Evolutionary conservation across 2,329 filamentous ascomycete genomes (phyloP), one percentile per base, ranked within the genome.

Genomic region (Cladophialophora immunda): DNA sequence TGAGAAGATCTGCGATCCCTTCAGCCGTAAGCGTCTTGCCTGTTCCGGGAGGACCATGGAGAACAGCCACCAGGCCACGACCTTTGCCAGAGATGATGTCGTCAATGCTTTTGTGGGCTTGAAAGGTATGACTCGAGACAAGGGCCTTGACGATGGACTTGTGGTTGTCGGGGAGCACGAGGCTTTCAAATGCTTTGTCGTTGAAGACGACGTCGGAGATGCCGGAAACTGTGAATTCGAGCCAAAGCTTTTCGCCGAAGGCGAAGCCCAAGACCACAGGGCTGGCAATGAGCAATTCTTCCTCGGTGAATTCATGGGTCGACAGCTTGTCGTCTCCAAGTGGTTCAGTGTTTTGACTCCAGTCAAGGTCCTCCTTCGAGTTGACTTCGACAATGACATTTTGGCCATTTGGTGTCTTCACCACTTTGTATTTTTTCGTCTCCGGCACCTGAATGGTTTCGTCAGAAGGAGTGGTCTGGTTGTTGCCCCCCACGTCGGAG

Each of bases 21-120:
- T 97, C 92, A 0, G 92, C 93, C 0, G 93, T 97, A 5, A 97
- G 84, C 0, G 93, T 96, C 80, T 97, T 97, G 58, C 93, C 93
- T 0, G 93, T 94, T 19, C 93, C 93, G 0, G 93, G 93, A 4
- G 92, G 91, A 2, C 93, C 92, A 72, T 96, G 92, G 0, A 97
- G 85, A 1, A 97, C 91, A 45, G 87, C 85, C 41, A 96, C 92
- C 17, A 97, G 87, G 0, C 93, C 93, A 74, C 92, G 93, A 66
- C 93, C 93, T 77, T 97, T 97, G 74, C 92, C 93, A 75, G 90
- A 87, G 60, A 92, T 91, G 32, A 92, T 88, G 75, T 92, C 93
- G 78, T 96, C 92, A 70, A 96, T 93, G 59, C 90, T 94, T 74
- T 92, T 87, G 1, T 91, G 88, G 0, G 90, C 89, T 64, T 94